These are phyloP conservation scores for Candida dubliniensis DNA, from an alignment of 1,139 yeast species.

Conservation along the genomic window DNA sequence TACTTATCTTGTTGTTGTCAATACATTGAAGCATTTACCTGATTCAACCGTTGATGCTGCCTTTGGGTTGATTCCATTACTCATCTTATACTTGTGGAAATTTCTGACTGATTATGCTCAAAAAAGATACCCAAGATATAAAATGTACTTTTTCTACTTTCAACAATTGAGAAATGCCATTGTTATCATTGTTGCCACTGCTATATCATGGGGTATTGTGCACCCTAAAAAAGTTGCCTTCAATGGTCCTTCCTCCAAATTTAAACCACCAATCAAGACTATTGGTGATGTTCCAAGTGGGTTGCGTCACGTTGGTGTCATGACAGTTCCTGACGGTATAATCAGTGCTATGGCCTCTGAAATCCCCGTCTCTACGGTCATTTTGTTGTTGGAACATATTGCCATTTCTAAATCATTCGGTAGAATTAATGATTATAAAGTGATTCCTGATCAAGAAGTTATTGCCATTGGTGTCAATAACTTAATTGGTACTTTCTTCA, in stretches of 20 bases:
- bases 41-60: constrained; percentile 78
- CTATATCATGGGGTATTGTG: constrained; percentile 68
- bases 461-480: constrained; percentile 93
- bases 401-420: constrained; percentile 94
- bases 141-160: constrained; percentile 60
- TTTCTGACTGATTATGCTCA: constrained; percentile 55
- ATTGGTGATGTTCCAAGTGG: constrained; percentile 84
- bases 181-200: constrained; percentile 73
- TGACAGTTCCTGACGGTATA: constrained; percentile 64
- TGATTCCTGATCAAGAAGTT: constrained; percentile 90
- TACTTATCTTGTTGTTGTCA: constrained; percentile 67
- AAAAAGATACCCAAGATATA: constrained; percentile 63
- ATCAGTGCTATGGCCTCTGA: constrained; percentile 66
- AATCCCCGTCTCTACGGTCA: constrained; percentile 81
- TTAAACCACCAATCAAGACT: constrained; percentile 54
- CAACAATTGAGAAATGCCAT: constrained; percentile 81
- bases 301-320: constrained; percentile 71
- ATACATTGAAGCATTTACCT: constrained; percentile 70
- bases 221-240: constrained; percentile 64
- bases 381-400: constrained; percentile 85
- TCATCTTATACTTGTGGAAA: constrained; percentile 69
- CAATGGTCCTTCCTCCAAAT: constrained; percentile 31
- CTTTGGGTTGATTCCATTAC: constrained; percentile 76
- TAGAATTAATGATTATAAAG: constrained; percentile 85
- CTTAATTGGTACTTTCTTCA: constrained; percentile 85